These are phyloP conservation scores for Claviceps cyperi DNA, from an alignment of 2,329 filamentous ascomycete genomes.

Conservation along the genomic window DNA sequence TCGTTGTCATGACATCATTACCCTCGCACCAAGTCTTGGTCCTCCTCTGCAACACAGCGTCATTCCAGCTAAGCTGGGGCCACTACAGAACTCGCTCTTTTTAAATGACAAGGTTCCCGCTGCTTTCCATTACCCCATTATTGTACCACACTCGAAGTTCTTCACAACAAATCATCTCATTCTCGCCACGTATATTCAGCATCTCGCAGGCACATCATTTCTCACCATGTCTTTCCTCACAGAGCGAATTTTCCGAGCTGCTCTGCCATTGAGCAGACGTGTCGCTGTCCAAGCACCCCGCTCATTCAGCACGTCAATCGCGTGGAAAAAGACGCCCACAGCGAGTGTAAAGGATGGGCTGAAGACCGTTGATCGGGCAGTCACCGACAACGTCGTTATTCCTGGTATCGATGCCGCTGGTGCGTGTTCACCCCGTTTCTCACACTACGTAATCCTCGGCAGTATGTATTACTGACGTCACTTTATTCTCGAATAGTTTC, in stretches of 20 bases:
- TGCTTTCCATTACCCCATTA: background rate
- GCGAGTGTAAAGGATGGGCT: slow-evolving; percentile 44
- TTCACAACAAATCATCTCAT: no score
- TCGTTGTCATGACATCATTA: slow-evolving; percentile 7
- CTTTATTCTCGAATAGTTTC: slow-evolving; percentile 16
- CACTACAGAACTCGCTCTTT: background rate
- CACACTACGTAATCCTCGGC: background rate
- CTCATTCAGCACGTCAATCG: slow-evolving; percentile 34
- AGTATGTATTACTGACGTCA: background rate
- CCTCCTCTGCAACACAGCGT: background rate
- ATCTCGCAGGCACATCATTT: background rate
- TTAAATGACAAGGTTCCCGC: background rate
- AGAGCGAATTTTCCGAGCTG: slow-evolving; percentile 29
- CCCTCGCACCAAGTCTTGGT: background rate
- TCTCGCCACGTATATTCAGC: background rate
- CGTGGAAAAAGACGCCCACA: slow-evolving; percentile 31
- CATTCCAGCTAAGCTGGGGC: background rate
- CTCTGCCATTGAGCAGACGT: slow-evolving; percentile 22
- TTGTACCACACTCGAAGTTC: no score
- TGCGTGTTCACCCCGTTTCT: slow-evolving; percentile 21
- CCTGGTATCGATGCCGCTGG: slow-evolving; percentile 45
- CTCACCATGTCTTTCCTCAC: slow-evolving; percentile 39
- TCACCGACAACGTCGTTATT: slow-evolving; percentile 47
- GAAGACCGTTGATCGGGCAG: slow-evolving; percentile 43
- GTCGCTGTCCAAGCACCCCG: slow-evolving; percentile 27